A percentile compares a stretch with the other conserved stretches of the same genome.
Evolutionary conservation across 495 filamentous ascomycete genomes (phyloP).

Genomic region (Collariella sp.): DNA sequence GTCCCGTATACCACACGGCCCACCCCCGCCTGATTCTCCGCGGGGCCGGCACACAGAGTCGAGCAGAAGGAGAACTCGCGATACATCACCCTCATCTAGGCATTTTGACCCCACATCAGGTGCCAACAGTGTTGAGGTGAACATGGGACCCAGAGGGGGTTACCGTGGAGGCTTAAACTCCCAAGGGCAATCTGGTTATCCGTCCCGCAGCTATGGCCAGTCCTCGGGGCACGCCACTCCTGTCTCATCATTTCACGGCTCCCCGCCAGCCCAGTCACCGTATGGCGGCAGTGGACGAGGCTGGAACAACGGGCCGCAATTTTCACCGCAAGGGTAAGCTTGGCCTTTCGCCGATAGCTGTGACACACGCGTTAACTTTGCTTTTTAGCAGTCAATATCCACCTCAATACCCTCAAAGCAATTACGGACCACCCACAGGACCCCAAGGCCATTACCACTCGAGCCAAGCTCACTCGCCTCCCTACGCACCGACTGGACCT

Average conservation of each 20-base stretch:
- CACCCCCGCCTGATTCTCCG: constrained; percentile 27
- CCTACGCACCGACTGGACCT: constrained; percentile 39
- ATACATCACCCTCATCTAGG: constrained; percentile 24
- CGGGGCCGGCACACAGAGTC: constrained; percentile 31
- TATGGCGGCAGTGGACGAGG: constrained; percentile 53
- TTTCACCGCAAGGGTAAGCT: constrained; percentile 53
- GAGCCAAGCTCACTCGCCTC: constrained; percentile 38
- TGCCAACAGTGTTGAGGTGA: constrained; percentile 42
- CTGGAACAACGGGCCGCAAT: constrained; percentile 48
- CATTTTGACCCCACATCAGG: constrained; percentile 33
- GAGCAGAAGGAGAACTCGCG: constrained; percentile 28
- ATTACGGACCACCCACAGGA: constrained; percentile 43
- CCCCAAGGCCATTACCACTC: constrained; percentile 38
- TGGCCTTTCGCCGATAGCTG: background rate
- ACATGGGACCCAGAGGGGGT: constrained; percentile 34
- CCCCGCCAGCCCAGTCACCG: constrained; percentile 59
- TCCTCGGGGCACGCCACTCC: constrained; percentile 53
- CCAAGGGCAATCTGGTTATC: constrained; percentile 25
- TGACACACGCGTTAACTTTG: constrained; percentile 15
- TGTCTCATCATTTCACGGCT: constrained; percentile 55
- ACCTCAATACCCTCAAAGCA: constrained; percentile 47
- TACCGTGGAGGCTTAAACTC: constrained; percentile 33
- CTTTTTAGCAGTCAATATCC: constrained; percentile 46
- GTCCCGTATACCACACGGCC: constrained; percentile 26
- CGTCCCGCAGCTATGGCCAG: constrained; percentile 42